Conservation (phyloP, 768 basidiomycete species). For the Leccinum imitatum region DNA sequence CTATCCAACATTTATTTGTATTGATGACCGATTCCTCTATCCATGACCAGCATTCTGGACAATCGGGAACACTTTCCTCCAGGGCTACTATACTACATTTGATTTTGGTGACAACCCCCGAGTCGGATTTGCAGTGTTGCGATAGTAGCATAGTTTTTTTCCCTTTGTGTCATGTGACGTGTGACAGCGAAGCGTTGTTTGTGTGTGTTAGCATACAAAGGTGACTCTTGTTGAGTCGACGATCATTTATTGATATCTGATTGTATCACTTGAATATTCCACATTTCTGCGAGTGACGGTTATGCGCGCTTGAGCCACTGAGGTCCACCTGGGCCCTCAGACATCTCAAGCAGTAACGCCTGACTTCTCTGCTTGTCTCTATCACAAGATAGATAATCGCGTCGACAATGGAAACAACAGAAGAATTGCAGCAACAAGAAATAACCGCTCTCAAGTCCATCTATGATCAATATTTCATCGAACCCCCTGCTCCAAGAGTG, state of each 20-base stretch:
- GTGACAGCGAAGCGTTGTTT: no score
- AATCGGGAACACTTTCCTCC: conserved; percentile 36
- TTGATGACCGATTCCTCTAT: not conserved
- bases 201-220: no score
- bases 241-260: not conserved
- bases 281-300: conserved; percentile 16
- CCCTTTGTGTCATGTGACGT: no score
- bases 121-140: conserved; percentile 38
- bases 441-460: conserved; percentile 80
- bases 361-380: conserved; percentile 31
- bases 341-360: conserved; percentile 48
- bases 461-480: conserved; percentile 74
- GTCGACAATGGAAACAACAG: conserved; percentile 63
- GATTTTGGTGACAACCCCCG: conserved; percentile 31
- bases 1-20: not conserved
- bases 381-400: conserved; percentile 13
- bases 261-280: conserved; percentile 7
- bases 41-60: conserved; percentile 15
- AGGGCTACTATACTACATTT: conserved; percentile 42
- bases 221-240: conserved; percentile 12
- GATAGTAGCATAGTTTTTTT: not conserved
- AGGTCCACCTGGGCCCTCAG: conserved; percentile 66
- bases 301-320: conserved; percentile 77
- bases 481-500: conserved; percentile 71
- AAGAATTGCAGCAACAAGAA: conserved; percentile 67